Evolutionary conservation across 2,329 filamentous ascomycete species (phyloP), one percentile per base, ranked within the genome.

Genomic region (Colletotrichum kahawae): DNA sequence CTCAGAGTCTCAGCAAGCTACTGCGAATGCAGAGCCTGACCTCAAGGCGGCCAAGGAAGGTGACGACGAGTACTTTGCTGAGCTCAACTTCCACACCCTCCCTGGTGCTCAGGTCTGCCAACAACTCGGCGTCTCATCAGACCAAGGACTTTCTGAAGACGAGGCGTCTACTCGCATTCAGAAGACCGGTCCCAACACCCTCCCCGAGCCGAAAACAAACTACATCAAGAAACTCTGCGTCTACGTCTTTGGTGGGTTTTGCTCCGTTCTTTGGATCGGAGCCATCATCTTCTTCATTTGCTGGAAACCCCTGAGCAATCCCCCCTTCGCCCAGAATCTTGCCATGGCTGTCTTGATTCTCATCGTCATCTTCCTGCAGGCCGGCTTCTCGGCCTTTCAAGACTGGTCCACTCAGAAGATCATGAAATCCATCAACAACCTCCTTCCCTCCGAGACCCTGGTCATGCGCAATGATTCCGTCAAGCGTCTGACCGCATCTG

Each of bases 331-430:
- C 2, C 84, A 84, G 31, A 88, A 88, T 77, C 82, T 88, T 2
- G 85, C 85, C 16, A 82, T 88, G 9, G 86, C 86, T 6, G 84
- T 88, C 63, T 82, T 88, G 1, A 83, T 88, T 43, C 78, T 88
- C 77, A 85, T 88, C 59, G 87, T 88, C 75, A 88, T 88, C 70
- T 78, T 86, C 34, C 83, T 88, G 1, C 87, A 88, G 72, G 87
- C 87, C 38, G 79, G 80, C 34, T 88, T 88, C 77, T 86, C 84
- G 0, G 85, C 84, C 7, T 88, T 88, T 62, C 85, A 87, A 78
- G 87, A 88, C 70, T 88, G 86, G 85, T 88, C 86, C 1, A 88
- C 86, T 2, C 81, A 82, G 21, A 82, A 84, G 59, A 87, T 85
- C 0, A 88, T 89, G 85, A 85, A 87, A 21, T 86, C 86, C 33